Conservation (phyloP, 2,329 filamentous ascomycete genomes). For the Ophiosphaerella korrae region DNA sequence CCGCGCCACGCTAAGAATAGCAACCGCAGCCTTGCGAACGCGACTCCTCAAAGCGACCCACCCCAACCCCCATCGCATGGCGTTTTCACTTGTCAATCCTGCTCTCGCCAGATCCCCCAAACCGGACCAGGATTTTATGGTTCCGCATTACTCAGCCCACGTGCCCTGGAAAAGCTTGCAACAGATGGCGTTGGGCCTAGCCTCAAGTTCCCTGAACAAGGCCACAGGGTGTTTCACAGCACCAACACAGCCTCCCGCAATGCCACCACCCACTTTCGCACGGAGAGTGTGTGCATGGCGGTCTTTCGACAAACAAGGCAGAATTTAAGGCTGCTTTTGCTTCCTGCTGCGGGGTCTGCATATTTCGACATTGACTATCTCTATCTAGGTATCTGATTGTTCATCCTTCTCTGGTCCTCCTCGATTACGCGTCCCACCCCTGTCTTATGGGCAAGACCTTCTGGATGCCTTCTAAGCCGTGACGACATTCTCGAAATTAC, state of each 20-base stretch:
- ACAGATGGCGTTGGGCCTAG: not conserved
- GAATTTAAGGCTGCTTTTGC: not conserved
- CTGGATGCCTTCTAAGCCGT: not conserved
- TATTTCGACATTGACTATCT: not conserved
- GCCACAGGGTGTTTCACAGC: not conserved
- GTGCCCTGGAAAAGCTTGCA: not conserved
- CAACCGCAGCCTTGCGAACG: slow-evolving; percentile 6
- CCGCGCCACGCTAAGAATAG: slow-evolving; percentile 8
- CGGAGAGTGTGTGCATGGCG: not conserved
- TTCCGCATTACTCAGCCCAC: not conserved
- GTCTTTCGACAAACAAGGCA: not conserved
- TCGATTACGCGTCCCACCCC: slow-evolving; percentile 1
- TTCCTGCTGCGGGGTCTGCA: not conserved
- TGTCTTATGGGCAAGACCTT: not conserved
- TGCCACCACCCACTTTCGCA: not conserved
- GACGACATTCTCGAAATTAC: not conserved
- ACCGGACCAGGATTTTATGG: not conserved
- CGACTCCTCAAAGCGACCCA: too few species aligned
- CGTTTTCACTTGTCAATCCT: not conserved
- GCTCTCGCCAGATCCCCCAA: not conserved
- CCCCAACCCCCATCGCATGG: not conserved
- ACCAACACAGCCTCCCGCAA: not conserved
- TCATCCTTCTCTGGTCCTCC: not conserved
- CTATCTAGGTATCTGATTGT: not conserved
- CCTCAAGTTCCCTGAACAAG: not conserved